These are phyloP conservation scores for Saccharum spontaneum DNA, from an alignment of 176 grass and related monocot species.

Conservation along the genomic window DNA sequence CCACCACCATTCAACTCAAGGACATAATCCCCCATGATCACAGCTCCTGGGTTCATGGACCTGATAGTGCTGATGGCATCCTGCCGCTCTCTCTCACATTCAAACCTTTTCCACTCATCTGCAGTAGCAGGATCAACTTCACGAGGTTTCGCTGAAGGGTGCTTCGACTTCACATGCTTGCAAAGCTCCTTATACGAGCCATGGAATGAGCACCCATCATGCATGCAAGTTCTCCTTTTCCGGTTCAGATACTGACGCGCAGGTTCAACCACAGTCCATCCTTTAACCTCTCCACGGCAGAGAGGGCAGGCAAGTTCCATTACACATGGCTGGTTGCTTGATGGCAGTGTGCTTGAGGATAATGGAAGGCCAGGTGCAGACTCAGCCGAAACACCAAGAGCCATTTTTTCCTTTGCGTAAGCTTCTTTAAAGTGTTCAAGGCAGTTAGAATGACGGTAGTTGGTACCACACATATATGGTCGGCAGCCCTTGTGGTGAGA, in stretches of 20 bases:
- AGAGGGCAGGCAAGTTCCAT: slow-evolving; percentile 83
- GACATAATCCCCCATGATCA: slow-evolving; percentile 92
- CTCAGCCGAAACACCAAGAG: slow-evolving; percentile 14
- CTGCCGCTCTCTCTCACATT: slow-evolving; percentile 69
- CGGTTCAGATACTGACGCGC: slow-evolving; percentile 75
- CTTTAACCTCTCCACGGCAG: slow-evolving; percentile 84
- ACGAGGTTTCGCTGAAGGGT: slow-evolving; percentile 62
- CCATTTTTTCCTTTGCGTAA: slow-evolving; percentile 55
- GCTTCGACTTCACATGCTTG: slow-evolving; percentile 67
- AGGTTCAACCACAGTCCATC: slow-evolving; percentile 89
- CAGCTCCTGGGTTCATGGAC: slow-evolving; percentile 66
- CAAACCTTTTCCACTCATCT: slow-evolving; percentile 79
- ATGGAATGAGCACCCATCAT: slow-evolving; percentile 73
- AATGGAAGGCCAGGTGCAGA: slow-evolving; percentile 29
- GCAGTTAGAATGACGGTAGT: slow-evolving; percentile 82
- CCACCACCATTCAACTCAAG: slow-evolving; percentile 67
- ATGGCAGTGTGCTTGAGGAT: slow-evolving; percentile 2
- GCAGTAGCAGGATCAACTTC: slow-evolving; percentile 76
- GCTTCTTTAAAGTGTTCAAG: slow-evolving; percentile 88
- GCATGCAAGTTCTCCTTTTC: slow-evolving; percentile 73
- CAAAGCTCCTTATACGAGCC: slow-evolving; percentile 78
- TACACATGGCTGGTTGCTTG: slow-evolving; percentile 40
- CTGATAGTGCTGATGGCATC: slow-evolving; percentile 91
- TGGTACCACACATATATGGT: slow-evolving; percentile 94
- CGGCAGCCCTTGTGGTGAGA: slow-evolving; percentile 94